Base-by-base conservation (phyloP, 1,284 basidiomycete genomes). In the Vanrija humicola region DNA sequence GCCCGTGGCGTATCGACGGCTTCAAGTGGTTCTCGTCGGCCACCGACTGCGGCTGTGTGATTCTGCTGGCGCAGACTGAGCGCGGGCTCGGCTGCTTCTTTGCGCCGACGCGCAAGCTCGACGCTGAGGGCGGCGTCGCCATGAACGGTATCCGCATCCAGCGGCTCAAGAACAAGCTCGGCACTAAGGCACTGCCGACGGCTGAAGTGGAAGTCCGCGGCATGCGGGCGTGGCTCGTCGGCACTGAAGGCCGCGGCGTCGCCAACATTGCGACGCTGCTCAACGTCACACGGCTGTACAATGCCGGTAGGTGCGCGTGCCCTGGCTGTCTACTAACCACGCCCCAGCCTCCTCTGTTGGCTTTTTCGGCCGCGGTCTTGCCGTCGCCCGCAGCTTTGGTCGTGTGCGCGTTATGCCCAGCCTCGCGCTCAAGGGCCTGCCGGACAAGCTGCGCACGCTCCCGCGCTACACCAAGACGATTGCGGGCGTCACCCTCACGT, bases 21-120 rank as follows among this genome's bases (percentile, higher is more conserved):
- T 83, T 89, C 74, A 89, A 89, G 75, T 88, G 87, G 88, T 90
- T 90, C 77, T 88, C 87, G 12, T 87, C 86, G 52, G 89, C 88
- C 1, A 88, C 87, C 0, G 89, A 90, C 63, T 57, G 59, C 44
- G 59, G 59, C 0, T 56, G 50, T 28, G 46, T 51, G 12, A 12
- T 61, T 15, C 39, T 61, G 8, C 52, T 61, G 12, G 59, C 59
- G 4, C 43, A 49, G 39, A 61, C 59, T 3, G 43, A 26, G 34
- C 45, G 43, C 34, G 61, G 79, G 0, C 80, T 89, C 6, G 88
- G 86, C 0, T 81, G 89, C 46, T 89, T 89, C 76, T 77, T 88
- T 38, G 78, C 59, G 5, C 59, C 59, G 8, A 57, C 59, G 18
- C 52, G 88, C 42, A 85, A 84, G 19, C 78, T 88, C 10, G 48